A percentile compares a stretch with the other conserved stretches of the same genome.
Conservation (phyloP, 176 grass and related monocot genomes). For the Aechmea fasciata region DNA sequence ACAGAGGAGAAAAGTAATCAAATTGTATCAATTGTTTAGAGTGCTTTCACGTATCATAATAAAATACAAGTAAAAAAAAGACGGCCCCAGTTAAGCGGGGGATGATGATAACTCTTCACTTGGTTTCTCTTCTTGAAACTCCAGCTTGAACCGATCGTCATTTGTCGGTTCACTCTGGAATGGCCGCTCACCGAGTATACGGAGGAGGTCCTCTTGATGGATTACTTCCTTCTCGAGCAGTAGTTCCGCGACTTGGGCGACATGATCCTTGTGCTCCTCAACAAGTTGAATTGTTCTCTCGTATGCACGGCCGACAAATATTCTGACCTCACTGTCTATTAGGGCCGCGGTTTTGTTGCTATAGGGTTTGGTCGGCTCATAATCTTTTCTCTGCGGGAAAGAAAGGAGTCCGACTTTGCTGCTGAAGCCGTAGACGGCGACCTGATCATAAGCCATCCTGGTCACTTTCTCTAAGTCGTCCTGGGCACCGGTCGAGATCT, state of each 20-base stretch:
- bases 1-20: no score
- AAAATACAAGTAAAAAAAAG: no score
- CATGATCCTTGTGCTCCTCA: constrained; percentile 57
- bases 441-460: constrained; percentile 81
- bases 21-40: no score
- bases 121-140: constrained; percentile 42
- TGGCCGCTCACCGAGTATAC: constrained; percentile 58
- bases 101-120: not conserved
- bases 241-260: constrained; percentile 60
- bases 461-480: constrained; percentile 94
- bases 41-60: no score
- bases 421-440: constrained; percentile 84
- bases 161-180: constrained; percentile 42
- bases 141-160: constrained; percentile 56
- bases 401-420: constrained; percentile 87
- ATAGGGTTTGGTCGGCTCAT: constrained; percentile 57
- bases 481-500: constrained; percentile 81
- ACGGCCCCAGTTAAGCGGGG: no score
- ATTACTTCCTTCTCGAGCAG: constrained; percentile 84
- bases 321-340: constrained; percentile 74
- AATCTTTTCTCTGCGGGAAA: constrained; percentile 62
- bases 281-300: constrained; percentile 50
- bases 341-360: constrained; percentile 54
- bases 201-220: constrained; percentile 75
- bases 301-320: constrained; percentile 72